Base-by-base conservation (phyloP, 2,329 filamentous ascomycete genomes). In the Botrytis sinoallii region DNA sequence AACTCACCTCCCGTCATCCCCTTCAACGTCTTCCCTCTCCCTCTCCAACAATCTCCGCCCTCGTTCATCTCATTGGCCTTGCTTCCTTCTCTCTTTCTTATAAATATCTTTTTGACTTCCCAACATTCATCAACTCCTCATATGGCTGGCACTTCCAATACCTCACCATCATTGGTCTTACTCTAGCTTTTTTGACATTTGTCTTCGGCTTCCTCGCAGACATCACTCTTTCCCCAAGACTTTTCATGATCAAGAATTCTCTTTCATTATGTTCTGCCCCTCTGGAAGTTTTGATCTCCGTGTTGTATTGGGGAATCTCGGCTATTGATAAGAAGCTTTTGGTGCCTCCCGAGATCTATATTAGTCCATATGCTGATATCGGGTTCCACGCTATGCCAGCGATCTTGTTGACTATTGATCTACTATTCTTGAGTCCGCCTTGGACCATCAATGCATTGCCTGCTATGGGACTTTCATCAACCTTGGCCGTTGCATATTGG, bases 301-400 rank as follows among this genome's bases (percentile, higher is more conserved):
- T 92, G 44, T 83, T 95, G 2, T 94, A 94, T 83, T 94, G 92
- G 92, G 87, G 89, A 18, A 85, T 94, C 32, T 86, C 86, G 66
- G 82, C 88, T 74, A 86, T 89, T 73, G 86, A 90, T 78, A 85
- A 76, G 70, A 76, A 52, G 22, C 83, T 90, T 12, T 79, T 90
- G 16, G 83, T 87, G 60, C 87, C 87, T 22, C 85, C 87, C 1
- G 87, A 87, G 9, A 84, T 91, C 44, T 83, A 86, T 48, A 82
- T 92, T 63, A 85, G 86, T 12, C 82, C 89, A 42, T 76, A 85
- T 38, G 85, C 87, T 25, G 91, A 93, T 80, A 78, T 91, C 18
- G 88, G 89, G 55, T 91, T 92, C 78, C 90, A 93, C 80, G 85
- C 89, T 35, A 87, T 90, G 70, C 92, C 92, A 3, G 86, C 90